A percentile compares a stretch with the other conserved stretches of the same genome.
phyloP scores from a whole-genome alignment of 495 filamentous ascomycete species.

The Aspergillus leporis region DNA sequence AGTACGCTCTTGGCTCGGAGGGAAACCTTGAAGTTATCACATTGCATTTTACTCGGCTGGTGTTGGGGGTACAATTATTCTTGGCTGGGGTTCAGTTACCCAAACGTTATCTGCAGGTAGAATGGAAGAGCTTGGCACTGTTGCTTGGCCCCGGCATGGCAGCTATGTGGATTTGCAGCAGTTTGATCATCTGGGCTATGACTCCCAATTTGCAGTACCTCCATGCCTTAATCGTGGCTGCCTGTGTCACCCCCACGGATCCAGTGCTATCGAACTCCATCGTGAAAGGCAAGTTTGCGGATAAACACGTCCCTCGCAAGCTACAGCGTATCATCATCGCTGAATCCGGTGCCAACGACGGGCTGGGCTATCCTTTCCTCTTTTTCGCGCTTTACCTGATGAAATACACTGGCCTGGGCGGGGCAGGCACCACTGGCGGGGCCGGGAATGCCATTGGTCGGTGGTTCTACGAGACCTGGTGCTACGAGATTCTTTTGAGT shows the following conservation, averaged over 20 bases:
- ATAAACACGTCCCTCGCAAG: constrained; percentile 79
- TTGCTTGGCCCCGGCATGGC: constrained; percentile 86
- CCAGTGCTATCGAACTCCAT: constrained; percentile 87
- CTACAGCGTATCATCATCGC: constrained; percentile 86
- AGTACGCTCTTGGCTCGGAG: constrained; percentile 68
- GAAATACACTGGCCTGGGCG: constrained; percentile 66
- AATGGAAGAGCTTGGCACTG: constrained; percentile 77
- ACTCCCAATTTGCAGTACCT: constrained; percentile 74
- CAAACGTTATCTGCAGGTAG: constrained; percentile 72
- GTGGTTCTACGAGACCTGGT: constrained; percentile 89
- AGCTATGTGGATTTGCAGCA: constrained; percentile 84
- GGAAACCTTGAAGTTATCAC: constrained; percentile 65
- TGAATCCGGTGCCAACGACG: constrained; percentile 90
- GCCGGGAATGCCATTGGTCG: constrained; percentile 66
- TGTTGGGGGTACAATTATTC: constrained; percentile 88
- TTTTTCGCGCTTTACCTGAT: constrained; percentile 83
- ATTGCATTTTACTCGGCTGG: constrained; percentile 81
- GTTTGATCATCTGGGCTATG: constrained; percentile 74
- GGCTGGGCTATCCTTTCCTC: constrained; percentile 87
- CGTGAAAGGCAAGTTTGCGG: constrained; percentile 91
- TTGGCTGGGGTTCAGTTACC: constrained; percentile 88
- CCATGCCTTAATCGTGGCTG: constrained; percentile 73
- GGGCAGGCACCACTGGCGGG: constrained; percentile 56
- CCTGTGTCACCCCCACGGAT: constrained; percentile 90
- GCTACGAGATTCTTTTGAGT: constrained; percentile 78